These are phyloP conservation scores for Candida pseudofarinosa DNA, from an alignment of 805 yeast genomes.

Conservation along the genomic window DNA sequence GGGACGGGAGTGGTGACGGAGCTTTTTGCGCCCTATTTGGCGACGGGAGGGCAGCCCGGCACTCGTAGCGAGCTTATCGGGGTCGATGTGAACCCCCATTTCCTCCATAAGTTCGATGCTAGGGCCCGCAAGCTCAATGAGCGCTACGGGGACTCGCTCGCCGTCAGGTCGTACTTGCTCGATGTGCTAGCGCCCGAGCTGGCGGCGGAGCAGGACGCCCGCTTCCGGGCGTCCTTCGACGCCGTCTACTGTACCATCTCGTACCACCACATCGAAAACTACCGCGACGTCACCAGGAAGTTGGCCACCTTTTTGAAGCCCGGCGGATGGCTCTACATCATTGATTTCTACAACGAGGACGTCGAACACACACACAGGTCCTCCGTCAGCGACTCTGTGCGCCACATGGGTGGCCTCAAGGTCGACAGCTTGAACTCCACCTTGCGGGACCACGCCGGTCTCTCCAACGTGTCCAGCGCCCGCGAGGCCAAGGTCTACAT, in stretches of 20 bases:
- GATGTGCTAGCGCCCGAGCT: conserved; percentile 22
- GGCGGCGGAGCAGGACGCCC: conserved; percentile 8
- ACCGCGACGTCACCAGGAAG: conserved; percentile 24
- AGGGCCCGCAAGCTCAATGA: conserved; percentile 8
- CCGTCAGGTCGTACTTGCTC: conserved; percentile 11
- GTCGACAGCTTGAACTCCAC: conserved; percentile 19
- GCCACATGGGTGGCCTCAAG: conserved; percentile 32
- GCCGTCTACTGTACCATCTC: conserved; percentile 32
- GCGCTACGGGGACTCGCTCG: conserved; percentile 1
- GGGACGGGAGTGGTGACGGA: conserved; percentile 38
- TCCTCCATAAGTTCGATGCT: conserved; percentile 14
- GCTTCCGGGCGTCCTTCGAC: conserved; percentile 24
- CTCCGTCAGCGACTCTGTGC: conserved; percentile 14
- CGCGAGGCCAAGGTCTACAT: conserved; percentile 13
- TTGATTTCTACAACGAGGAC: conserved; percentile 38
- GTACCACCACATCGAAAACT: conserved; percentile 36
- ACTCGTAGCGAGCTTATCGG: conserved; percentile 24
- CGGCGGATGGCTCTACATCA: conserved; percentile 31
- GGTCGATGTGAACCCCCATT: conserved; percentile 30
- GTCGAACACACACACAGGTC: conserved; percentile 13
- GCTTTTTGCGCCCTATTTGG: conserved; percentile 26
- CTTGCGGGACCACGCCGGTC: conserved; percentile 15
- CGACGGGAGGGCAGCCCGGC: conserved; percentile 7
- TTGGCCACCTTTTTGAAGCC: conserved; percentile 29
- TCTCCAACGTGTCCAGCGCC: conserved; percentile 19